Base-by-base conservation (phyloP, 495 filamentous ascomycete genomes). In the Daldinia bambusicola region DNA sequence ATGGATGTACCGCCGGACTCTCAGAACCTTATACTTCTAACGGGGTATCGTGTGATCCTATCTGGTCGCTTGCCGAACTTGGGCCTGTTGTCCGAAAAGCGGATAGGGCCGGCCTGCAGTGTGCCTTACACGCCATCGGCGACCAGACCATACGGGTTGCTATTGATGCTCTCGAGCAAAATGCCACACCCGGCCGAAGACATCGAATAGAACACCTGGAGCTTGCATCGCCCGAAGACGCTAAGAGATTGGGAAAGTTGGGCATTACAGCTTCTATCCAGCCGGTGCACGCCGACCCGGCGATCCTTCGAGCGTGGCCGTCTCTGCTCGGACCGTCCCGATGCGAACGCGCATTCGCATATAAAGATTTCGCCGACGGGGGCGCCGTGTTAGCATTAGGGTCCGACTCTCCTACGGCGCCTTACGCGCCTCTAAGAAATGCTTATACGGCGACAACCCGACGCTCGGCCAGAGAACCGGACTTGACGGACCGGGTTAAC, bases 71-170 rank as follows among this genome's bases (percentile, higher is more conserved):
- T 0, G 77, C 80, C 55, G 83, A 84, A 71, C 78, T 90, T 1
- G 76, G 77, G 16, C 84, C 85, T 2, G 86, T 90, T 0, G 84
- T 90, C 6, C 74, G 82, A 36, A 81, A 80, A 32, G 89, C 89
- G 8, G 81, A 85, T 52, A 72, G 72, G 12, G 85, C 85, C 0
- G 85, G 83, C 0, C 74, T 91, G 31, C 89, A 91, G 76, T 85
- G 87, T 43, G 89, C 89, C 1, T 82, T 91, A 32, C 89, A 91
- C 67, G 89, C 89, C 12, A 91, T 91, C 60, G 89, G 89, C 40
- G 88, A 91, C 60, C 77, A 75, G 16, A 85, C 89, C 0, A 78
- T 90, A 34, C 78, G 78, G 53, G 81, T 85, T 69, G 86, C 86
- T 1, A 84, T 90, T 50, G 83, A 90, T 65, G 81, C 81, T 4